Evolutionary conservation across 2,329 filamentous ascomycete species (phyloP).

Genomic region (Aspergillus sojae): DNA sequence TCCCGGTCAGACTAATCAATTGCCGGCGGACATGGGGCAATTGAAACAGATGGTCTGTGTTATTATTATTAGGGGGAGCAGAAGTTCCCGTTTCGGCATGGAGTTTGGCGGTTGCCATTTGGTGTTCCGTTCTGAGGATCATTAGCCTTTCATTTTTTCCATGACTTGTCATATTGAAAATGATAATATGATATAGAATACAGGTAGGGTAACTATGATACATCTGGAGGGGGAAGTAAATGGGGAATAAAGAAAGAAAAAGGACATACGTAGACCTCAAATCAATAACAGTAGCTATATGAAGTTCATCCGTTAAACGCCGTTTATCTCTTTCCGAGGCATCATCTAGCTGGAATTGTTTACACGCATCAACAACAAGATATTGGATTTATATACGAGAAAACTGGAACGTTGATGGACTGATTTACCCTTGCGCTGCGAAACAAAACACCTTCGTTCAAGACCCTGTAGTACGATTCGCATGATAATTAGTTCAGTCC

Average conservation of each 20-base stretch:
- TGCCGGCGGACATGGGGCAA: conserved; percentile 67
- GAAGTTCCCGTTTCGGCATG: conserved; percentile 42
- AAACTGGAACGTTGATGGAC: conserved; percentile 35
- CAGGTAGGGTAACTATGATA: neutral
- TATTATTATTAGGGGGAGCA: conserved; percentile 51
- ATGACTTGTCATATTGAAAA: neutral
- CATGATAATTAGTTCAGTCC: neutral
- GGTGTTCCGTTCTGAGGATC: conserved; percentile 68
- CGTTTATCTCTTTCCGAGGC: conserved; percentile 67
- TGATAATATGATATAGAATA: neutral
- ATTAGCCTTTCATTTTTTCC: conserved; percentile 1
- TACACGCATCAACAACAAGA: conserved; percentile 4
- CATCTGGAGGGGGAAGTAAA: too few species aligned
- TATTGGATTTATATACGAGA: neutral
- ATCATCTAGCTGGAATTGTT: conserved; percentile 58
- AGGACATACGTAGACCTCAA: conserved; percentile 70
- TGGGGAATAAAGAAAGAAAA: neutral
- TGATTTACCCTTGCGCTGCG: conserved; percentile 63
- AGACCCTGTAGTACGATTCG: conserved; percentile 32
- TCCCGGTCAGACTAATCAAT: conserved; percentile 74
- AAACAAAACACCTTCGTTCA: conserved; percentile 67
- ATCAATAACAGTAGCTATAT: conserved; percentile 75
- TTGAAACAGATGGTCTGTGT: conserved; percentile 56
- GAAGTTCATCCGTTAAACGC: conserved; percentile 60
- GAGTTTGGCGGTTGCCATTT: conserved; percentile 67